These are phyloP conservation scores for Malassezia vespertilionis DNA, from an alignment of 1,284 basidiomycete genomes.

Conservation along the genomic window DNA sequence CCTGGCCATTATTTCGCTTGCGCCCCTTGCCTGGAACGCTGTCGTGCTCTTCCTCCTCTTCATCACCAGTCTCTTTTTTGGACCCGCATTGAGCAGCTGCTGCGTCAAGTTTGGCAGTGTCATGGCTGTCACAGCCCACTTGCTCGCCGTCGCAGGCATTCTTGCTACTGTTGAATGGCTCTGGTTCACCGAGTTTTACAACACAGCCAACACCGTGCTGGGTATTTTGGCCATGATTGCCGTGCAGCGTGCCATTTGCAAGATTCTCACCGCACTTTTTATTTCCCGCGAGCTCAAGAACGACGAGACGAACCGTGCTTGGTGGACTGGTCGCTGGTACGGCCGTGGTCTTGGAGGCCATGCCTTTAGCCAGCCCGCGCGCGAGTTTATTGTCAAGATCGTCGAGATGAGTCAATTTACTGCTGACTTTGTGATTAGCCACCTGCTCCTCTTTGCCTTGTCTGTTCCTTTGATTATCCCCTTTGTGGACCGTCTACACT, in stretches of 20 bases:
- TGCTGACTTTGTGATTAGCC: slow-evolving; percentile 40
- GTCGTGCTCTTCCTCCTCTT: slow-evolving; percentile 74
- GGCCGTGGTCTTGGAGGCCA: slow-evolving; percentile 45
- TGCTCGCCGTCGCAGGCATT: slow-evolving; percentile 41
- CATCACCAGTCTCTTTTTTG: slow-evolving; percentile 79
- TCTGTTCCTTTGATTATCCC: slow-evolving; percentile 51
- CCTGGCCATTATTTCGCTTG: slow-evolving; percentile 81
- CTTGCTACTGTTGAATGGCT: slow-evolving; percentile 48
- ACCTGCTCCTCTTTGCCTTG: slow-evolving; percentile 49
- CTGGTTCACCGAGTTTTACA: slow-evolving; percentile 92
- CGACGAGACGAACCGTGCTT: slow-evolving; percentile 48
- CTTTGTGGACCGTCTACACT: slow-evolving; percentile 41
- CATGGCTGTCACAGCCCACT: slow-evolving; percentile 45
- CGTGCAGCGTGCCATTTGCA: slow-evolving; percentile 47
- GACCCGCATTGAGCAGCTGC: slow-evolving; percentile 71
- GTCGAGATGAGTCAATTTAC: slow-evolving; percentile 46
- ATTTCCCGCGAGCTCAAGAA: slow-evolving; percentile 47
- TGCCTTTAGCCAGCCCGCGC: slow-evolving; percentile 45
- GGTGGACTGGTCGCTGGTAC: slow-evolving; percentile 48
- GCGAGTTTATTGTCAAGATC: slow-evolving; percentile 47
- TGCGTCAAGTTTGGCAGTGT: slow-evolving; percentile 47
- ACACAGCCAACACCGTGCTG: slow-evolving; percentile 70
- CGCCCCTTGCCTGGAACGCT: slow-evolving; percentile 91
- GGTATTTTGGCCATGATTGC: slow-evolving; percentile 48
- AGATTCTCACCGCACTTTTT: slow-evolving; percentile 43